Conservation (phyloP, 2,329 filamentous ascomycete genomes). For the Trichophyton simii region DNA sequence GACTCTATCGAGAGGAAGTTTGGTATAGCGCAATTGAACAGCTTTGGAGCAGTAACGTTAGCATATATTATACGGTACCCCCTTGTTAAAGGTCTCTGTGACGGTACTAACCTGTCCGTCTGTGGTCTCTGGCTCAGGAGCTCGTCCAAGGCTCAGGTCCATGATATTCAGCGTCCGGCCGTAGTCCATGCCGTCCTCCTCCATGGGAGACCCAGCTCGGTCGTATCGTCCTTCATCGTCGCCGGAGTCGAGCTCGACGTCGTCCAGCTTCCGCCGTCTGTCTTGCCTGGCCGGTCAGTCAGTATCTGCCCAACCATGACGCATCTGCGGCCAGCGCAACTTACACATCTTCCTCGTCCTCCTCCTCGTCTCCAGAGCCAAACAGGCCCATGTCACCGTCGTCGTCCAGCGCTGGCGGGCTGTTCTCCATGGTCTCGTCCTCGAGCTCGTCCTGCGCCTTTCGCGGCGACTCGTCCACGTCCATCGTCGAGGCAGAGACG, state of each 20-base stretch:
- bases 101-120: conserved; percentile 26
- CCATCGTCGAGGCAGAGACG: neutral
- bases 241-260: conserved; percentile 51
- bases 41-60: conserved; percentile 28
- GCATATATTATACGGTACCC: neutral
- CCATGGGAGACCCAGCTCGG: conserved; percentile 36
- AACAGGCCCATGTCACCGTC: conserved; percentile 33
- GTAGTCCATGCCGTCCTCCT: conserved; percentile 31
- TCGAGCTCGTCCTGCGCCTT: conserved; percentile 1
- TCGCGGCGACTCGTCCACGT: neutral
- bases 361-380: conserved; percentile 35
- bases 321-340: neutral
- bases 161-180: conserved; percentile 40
- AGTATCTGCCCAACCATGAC: neutral
- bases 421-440: conserved; percentile 13
- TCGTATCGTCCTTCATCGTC: conserved; percentile 48
- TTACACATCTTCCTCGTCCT: conserved; percentile 29
- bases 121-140: conserved; percentile 42
- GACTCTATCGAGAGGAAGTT: conserved; percentile 50
- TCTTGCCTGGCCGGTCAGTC: conserved; percentile 18
- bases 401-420: conserved; percentile 11
- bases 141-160: conserved; percentile 45
- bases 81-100: neutral
- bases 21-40: conserved; percentile 53
- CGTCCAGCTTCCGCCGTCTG: conserved; percentile 40